Evolutionary conservation across 345 rosid genomes (phyloP).

Genomic region (Salix suchowensis): DNA sequence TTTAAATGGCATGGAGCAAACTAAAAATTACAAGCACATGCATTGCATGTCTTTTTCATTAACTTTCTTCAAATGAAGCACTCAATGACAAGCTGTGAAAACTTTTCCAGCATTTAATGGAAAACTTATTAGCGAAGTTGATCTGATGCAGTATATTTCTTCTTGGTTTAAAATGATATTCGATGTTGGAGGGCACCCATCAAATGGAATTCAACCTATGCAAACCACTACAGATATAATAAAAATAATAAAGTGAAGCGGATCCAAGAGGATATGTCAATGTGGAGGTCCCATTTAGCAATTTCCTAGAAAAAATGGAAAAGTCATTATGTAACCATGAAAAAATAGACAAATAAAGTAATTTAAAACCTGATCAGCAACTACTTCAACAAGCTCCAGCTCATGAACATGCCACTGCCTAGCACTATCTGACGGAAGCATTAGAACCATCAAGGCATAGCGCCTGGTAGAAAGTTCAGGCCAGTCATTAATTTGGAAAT

Average conservation of each 20-base stretch:
- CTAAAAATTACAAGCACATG: not conserved
- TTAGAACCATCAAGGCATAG: conserved; percentile 93
- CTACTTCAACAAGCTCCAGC: conserved; percentile 98
- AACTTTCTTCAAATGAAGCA: not conserved
- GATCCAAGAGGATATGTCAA: not conserved
- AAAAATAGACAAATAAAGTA: not conserved
- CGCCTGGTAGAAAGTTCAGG: conserved; percentile 95
- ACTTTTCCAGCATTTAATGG: not conserved
- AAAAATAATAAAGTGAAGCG: not conserved
- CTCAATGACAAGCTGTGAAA: not conserved
- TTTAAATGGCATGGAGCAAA: not conserved
- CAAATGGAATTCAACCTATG: not conserved
- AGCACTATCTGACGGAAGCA: conserved; percentile 98
- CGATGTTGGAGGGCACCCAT: not conserved
- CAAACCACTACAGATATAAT: not conserved
- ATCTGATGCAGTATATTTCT: not conserved
- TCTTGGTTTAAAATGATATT: not conserved
- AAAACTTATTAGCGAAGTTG: not conserved
- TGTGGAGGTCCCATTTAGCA: not conserved
- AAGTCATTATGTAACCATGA: not conserved
- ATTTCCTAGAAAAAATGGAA: not conserved
- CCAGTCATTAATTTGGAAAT: conserved; percentile 96
- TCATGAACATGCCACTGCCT: conserved; percentile 98
- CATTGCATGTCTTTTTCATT: not conserved
- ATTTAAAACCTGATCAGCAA: conserved; percentile 81